Base-by-base conservation (phyloP, 306 rosid genomes). In the Corylus americana region DNA sequence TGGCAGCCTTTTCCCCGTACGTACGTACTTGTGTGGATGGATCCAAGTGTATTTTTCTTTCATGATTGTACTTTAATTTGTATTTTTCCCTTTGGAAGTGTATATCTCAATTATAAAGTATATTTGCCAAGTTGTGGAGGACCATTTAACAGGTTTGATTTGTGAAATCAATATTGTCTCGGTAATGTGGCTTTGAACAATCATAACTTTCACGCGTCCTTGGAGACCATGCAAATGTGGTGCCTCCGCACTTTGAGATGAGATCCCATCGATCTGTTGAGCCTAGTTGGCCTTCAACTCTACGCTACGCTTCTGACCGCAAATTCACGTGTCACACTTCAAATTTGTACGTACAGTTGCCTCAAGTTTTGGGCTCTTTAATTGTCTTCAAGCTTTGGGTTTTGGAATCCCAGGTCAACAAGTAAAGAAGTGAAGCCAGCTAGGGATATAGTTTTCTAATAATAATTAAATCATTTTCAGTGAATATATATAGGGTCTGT, bases 201-300 rank as follows among this genome's bases (percentile, higher is more conserved):
- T 59, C 66, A 11, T 25, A 59, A 59, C 66, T 59, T 59, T 25
- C 66, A 59, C 66, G 39, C 66, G 27, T 59, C 25, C 66, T 59
- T 59, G 37, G 8, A 59, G 66, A 11, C 17, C 27, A 59, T 59
- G 66, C 39, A 0, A 11, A 11, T 22, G 12, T 9, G 31, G 29
- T 59, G 66, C 58, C 58, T 53, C 66, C 64, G 64, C 64, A 58
- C 64, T 58, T 58, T 11, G 64, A 58, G 64, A 58, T 58, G 64
- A 58, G 64, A 58, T 58, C 37, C 64, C 64, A 58, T 25, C 25
- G 25, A 22, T 22, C 35, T 20, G 64, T 22, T 29, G 31, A 22
- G 31, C 64, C 1, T 58, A 20, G 16, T 53, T 4, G 57, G 18
- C n/a, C 58, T 53, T 53, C 58, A 16, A 13, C 66, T 59, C 37